Base-by-base conservation (phyloP, 345 rosid species). In the Turnera subulata region DNA sequence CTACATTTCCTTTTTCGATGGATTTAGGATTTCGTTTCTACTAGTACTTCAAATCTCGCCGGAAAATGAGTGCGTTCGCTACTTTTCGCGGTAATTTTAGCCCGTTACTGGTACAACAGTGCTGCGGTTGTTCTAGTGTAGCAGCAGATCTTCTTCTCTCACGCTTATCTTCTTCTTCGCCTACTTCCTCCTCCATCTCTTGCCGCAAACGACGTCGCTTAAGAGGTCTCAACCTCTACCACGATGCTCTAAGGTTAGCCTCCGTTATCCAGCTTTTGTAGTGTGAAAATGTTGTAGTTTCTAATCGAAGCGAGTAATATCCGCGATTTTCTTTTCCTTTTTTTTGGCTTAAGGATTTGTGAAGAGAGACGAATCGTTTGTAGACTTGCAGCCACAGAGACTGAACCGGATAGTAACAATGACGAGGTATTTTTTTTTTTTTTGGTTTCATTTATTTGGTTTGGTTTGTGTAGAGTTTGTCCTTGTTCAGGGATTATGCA, bases 401-500 rank as follows among this genome's bases (percentile, higher is more conserved):
- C 72, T 6, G 90, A 86, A 76, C 84, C 96, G 33, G 96, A 86
- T 69, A 74, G 80, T 58, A 81, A 86, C 53, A 71, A 84, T 45
- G 91, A 89, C 57, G 67, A 84, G 96, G 98, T 83, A 68, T 25
- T 58, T 32, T 15, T 42, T 11, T 22, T 0, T 26, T 43, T 19
- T 20, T 25, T n/a, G 10, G 18, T 14, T 26, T 62, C 12, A 8
- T 12, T 10, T 44, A 16, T 16, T 6, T 20, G 32, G 5, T 8
- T 29, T 29, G 35, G 35, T 29, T 29, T 29, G 4, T 4, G 8
- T 29, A 17, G 2, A 26, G 18, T 58, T 23, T 44, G n/a, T n/a
- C n/a, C n/a, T n/a, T n/a, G n/a, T n/a, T n/a, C n/a, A n/a, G n/a
- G n/a, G n/a, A 50, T 43, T 29, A 56, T 29, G 35, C 35, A 18